A percentile compares a stretch with the other conserved stretches of the same genome.
These are phyloP conservation scores for Phytophthora brassicae DNA, from an alignment of 352 stramenopile species.

Conservation along the genomic window DNA sequence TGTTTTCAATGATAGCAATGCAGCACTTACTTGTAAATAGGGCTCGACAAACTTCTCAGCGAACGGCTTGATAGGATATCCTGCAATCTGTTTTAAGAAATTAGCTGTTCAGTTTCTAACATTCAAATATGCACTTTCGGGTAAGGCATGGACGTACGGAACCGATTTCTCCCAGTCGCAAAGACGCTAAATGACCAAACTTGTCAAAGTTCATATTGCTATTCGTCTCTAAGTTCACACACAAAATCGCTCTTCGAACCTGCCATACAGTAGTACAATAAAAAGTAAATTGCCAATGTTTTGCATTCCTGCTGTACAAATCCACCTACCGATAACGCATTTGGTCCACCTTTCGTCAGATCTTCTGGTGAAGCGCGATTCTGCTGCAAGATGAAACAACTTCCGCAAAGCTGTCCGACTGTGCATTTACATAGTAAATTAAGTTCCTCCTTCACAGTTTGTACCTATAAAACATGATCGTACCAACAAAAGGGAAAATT, in stretches of 20 bases:
- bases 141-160: conserved; percentile 25
- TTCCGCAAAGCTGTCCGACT: conserved; percentile 72
- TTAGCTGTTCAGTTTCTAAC: conserved; percentile 5
- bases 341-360: conserved; percentile 57
- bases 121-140: background rate
- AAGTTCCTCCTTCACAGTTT: background rate
- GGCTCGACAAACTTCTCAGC: conserved; percentile 76
- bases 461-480: conserved; percentile 10
- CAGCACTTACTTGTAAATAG: conserved; percentile 50
- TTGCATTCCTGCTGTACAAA: background rate
- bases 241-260: conserved; percentile 71
- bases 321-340: conserved; percentile 50
- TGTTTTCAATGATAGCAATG: background rate
- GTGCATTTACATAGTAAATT: background rate
- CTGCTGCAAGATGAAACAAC: conserved; percentile 71
- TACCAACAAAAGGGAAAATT: conserved; percentile 59
- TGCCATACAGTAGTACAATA: conserved; percentile 16
- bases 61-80: conserved; percentile 82
- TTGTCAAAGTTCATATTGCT: conserved; percentile 68
- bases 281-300: conserved; percentile 2
- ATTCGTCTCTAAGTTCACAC: conserved; percentile 71
- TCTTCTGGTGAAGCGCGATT: conserved; percentile 72
- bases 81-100: conserved; percentile 47
- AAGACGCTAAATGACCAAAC: conserved; percentile 73
- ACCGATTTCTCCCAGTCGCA: conserved; percentile 71